Evolutionary conservation across 139 green algal species (phyloP).

Genomic region (Trebouxia sp.): DNA sequence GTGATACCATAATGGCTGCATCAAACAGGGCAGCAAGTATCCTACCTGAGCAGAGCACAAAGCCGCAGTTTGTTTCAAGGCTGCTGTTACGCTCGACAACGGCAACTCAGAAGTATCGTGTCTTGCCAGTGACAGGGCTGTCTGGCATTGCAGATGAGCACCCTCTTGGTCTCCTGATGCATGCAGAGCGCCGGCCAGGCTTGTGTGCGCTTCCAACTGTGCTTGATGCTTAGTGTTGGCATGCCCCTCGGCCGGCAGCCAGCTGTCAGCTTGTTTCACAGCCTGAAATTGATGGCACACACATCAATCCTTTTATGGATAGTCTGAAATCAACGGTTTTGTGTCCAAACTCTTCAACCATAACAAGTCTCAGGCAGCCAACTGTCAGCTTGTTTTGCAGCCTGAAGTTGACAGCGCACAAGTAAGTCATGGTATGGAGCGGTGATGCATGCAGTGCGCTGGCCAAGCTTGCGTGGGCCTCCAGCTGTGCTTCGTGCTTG

Average conservation of each 20-base stretch:
- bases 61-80: slow-evolving; percentile 39
- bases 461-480: neutral
- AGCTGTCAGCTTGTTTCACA: neutral
- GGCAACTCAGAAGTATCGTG: neutral
- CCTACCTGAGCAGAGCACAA: slow-evolving; percentile 32
- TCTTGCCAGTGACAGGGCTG: neutral
- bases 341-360: no score
- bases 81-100: slow-evolving; percentile 31
- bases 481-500: neutral
- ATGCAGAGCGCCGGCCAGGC: neutral
- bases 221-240: neutral
- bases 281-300: no score
- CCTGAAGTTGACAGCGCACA: no score
- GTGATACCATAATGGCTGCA: no score
- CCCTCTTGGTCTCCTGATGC: neutral
- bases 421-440: no score
- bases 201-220: neutral
- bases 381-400: no score
- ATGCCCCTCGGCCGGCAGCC: neutral
- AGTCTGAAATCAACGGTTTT: no score
- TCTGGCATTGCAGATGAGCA: neutral
- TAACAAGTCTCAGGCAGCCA: no score
- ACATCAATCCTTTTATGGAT: no score
- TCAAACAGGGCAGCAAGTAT: neutral
- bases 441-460: neutral